These are phyloP conservation scores for Botrytis galanthina DNA, from an alignment of 2,329 filamentous ascomycete genomes.

Conservation along the genomic window DNA sequence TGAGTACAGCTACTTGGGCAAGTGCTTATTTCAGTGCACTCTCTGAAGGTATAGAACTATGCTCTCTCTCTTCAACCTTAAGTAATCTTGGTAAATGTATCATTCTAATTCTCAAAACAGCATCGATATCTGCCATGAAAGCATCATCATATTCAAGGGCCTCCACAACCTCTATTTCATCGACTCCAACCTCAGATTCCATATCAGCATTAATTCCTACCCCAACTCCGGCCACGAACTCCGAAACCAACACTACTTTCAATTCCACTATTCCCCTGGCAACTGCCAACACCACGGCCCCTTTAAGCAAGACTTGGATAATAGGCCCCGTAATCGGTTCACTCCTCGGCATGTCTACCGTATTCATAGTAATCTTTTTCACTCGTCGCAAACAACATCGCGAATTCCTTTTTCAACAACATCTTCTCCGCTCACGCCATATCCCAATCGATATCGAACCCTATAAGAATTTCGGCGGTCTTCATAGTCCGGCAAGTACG, in stretches of 20 bases:
- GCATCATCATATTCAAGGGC: not conserved
- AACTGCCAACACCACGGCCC: slow-evolving; percentile 3
- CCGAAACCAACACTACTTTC: not conserved
- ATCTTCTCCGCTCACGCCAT: not conserved
- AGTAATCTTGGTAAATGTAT: not conserved
- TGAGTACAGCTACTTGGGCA: slow-evolving; percentile 21
- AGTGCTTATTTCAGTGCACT: slow-evolving; percentile 19
- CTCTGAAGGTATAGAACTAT: slow-evolving; percentile 12
- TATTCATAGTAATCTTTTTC: slow-evolving; percentile 33
- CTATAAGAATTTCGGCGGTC: not conserved
- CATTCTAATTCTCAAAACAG: not conserved
- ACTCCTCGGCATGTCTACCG: slow-evolving; percentile 30
- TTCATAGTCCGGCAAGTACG: not conserved
- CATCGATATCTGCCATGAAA: slow-evolving; percentile 5
- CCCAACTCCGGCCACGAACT: not conserved
- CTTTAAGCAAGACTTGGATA: slow-evolving; percentile 31
- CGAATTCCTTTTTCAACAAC: slow-evolving; percentile 1
- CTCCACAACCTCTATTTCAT: not conserved
- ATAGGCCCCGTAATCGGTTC: slow-evolving; percentile 33
- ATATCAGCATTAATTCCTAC: not conserved
- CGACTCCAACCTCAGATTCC: not conserved
- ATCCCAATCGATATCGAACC: not conserved
- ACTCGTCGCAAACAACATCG: slow-evolving; percentile 28
- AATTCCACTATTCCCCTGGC: slow-evolving; percentile 3
- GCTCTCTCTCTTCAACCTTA: not conserved